A percentile compares a stretch with the other conserved stretches of the same genome.
Conservation (phyloP, 345 rosid genomes). For the Rhodamnia rubescens region DNA sequence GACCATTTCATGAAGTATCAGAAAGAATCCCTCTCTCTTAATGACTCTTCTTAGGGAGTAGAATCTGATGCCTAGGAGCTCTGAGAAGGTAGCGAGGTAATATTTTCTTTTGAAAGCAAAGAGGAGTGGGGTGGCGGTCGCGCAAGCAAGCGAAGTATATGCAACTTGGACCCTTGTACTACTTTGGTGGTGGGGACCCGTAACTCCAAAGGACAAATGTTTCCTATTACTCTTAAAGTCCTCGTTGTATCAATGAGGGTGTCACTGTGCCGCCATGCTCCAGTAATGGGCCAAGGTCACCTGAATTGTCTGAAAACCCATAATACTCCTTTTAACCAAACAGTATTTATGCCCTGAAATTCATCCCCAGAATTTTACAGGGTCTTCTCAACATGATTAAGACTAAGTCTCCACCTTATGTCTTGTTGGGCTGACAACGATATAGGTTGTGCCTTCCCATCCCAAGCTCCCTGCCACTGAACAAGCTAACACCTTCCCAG, state of each 20-base stretch:
- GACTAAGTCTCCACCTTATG: background rate
- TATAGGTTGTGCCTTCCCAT: background rate
- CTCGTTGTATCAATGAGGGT: background rate
- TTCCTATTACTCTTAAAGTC: background rate
- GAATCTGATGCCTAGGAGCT: background rate
- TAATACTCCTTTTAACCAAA: background rate
- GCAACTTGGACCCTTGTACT: too few relatives aligned
- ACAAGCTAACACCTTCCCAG: background rate
- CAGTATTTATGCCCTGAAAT: background rate
- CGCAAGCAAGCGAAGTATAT: too few relatives aligned
- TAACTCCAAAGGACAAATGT: background rate
- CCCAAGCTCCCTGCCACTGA: background rate
- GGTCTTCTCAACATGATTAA: background rate
- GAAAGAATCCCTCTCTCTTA: background rate
- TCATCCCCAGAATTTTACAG: background rate
- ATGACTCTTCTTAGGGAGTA: background rate
- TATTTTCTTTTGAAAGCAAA: too few relatives aligned
- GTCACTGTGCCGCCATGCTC: background rate
- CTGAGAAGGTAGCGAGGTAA: background rate
- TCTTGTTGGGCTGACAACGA: background rate
- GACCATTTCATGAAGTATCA: background rate
- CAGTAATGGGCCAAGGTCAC: background rate
- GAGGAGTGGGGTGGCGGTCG: too few relatives aligned
- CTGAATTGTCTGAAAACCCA: background rate
- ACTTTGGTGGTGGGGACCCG: background rate